These are phyloP conservation scores for Xylaria multiplex DNA, from an alignment of 2,329 filamentous ascomycete species.

Conservation along the genomic window DNA sequence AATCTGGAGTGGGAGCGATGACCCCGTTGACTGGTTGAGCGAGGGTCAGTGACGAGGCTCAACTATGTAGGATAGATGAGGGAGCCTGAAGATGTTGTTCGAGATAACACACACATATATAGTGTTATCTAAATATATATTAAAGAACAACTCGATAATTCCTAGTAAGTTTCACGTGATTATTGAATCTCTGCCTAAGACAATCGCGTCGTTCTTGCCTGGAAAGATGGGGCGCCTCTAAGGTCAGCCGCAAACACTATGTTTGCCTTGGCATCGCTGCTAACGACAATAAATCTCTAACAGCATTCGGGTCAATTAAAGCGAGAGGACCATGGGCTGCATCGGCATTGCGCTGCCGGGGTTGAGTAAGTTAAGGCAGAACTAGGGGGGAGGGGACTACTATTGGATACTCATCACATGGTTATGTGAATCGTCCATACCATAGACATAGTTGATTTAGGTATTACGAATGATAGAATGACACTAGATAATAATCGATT, in stretches of 20 bases:
- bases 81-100: neutral
- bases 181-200: neutral
- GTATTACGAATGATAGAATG: neutral
- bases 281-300: neutral
- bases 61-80: neutral
- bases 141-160: neutral
- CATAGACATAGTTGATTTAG: neutral
- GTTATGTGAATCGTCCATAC: neutral
- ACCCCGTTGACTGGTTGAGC: neutral
- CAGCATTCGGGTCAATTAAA: no score
- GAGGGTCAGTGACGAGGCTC: neutral
- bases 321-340: neutral
- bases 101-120: neutral
- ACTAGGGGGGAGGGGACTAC: neutral
- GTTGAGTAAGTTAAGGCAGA: neutral
- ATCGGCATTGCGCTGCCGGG: neutral
- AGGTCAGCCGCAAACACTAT: constrained; percentile 14
- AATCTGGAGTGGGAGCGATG: neutral
- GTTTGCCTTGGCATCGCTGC: neutral
- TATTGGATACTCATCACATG: neutral
- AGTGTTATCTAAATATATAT: neutral
- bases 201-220: constrained; percentile 1
- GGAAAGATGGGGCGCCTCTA: constrained; percentile 13
- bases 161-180: neutral
- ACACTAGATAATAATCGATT: neutral